These are phyloP conservation scores for Penicillium sp. DNA, from an alignment of 2,329 filamentous ascomycete genomes.

Conservation along the genomic window DNA sequence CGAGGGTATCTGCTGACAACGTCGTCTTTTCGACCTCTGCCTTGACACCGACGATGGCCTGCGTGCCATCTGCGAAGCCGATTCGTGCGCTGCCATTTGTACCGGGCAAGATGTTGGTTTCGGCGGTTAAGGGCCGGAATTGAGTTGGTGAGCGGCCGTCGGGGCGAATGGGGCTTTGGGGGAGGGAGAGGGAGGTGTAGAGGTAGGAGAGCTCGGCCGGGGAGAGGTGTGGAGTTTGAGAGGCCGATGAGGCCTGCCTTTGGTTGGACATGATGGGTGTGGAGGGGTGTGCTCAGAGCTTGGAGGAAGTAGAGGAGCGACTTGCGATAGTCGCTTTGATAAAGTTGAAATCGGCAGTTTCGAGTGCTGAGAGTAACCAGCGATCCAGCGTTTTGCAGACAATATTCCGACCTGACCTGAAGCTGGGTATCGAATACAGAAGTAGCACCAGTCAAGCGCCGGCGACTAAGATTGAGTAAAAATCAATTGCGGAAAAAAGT, in stretches of 20 bases:
- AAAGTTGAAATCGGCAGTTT: background rate
- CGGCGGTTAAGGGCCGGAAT: conserved; percentile 86
- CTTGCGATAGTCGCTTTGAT: background rate
- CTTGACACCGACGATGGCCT: conserved; percentile 94
- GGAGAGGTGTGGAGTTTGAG: conserved; percentile 66
- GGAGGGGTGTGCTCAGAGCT: background rate
- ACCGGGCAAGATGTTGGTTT: conserved; percentile 83
- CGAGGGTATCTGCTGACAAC: conserved; percentile 35
- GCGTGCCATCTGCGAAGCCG: conserved; percentile 91
- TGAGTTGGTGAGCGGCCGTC: conserved; percentile 80
- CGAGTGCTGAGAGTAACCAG: background rate
- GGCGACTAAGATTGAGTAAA: background rate
- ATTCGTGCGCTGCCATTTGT: conserved; percentile 92
- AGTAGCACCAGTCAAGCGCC: background rate
- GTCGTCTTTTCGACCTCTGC: conserved; percentile 81
- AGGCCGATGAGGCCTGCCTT: conserved; percentile 56
- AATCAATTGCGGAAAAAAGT: conserved; percentile 12
- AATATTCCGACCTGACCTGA: background rate
- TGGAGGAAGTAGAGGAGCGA: background rate
- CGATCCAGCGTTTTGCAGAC: background rate
- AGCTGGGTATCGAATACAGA: background rate
- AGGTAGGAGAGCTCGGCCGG: conserved; percentile 96
- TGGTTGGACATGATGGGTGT: conserved; percentile 57
- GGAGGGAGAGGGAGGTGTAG: conserved; percentile 81
- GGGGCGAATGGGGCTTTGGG: conserved; percentile 72